Percentiles rank a stretch among this genome's conserved stretches.
Conservation (phyloP, 1,284 basidiomycete species). For the Sanghuangporus weigelae region DNA sequence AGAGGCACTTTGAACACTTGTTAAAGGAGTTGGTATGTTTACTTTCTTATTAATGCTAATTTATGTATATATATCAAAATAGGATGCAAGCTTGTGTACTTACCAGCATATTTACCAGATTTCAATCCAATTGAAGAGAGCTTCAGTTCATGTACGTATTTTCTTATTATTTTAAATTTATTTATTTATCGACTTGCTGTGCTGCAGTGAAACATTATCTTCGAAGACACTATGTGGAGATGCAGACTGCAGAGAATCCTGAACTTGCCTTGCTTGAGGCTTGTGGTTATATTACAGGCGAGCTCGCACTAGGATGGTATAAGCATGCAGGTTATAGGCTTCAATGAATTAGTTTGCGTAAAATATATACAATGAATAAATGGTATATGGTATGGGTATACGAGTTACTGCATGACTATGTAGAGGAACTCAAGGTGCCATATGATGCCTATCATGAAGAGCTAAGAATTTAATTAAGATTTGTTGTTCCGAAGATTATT, state of each 20-base stretch:
- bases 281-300: neutral
- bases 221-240: neutral
- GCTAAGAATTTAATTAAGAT: neutral
- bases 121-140: slow-evolving; percentile 21
- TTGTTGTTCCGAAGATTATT: neutral
- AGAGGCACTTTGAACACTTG: neutral
- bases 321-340: neutral
- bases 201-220: neutral
- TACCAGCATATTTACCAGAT: slow-evolving; percentile 22
- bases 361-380: neutral
- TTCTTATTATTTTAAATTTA: neutral
- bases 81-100: slow-evolving; percentile 16
- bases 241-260: neutral
- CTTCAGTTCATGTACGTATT: neutral
- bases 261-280: neutral
- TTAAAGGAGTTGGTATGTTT: slow-evolving; percentile 1
- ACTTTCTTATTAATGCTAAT: neutral
- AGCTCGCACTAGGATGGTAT: neutral
- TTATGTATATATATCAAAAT: neutral
- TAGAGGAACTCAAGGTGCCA: no score
- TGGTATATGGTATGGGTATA: neutral
- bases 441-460: neutral
- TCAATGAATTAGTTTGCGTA: neutral
- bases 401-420: neutral
- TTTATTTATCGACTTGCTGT: neutral